Evolutionary conservation across 75 land plant species (phyloP).

Genomic region (Larix kaempferi): DNA sequence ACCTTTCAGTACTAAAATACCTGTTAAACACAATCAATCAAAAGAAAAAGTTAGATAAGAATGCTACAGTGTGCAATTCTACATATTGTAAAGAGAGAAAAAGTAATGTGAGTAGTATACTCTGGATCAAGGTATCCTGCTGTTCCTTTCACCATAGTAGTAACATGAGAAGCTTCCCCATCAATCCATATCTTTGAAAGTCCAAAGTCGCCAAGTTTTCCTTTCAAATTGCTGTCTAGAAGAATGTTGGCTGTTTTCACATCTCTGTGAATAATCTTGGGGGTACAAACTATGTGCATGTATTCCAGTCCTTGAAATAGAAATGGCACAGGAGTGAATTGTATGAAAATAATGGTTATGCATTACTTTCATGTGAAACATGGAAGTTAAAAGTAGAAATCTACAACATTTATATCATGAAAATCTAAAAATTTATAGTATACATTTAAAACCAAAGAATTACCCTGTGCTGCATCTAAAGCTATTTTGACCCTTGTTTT

Average conservation of each 20-base stretch:
- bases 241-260: not conserved
- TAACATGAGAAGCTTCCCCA: not conserved
- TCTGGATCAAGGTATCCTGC: not conserved
- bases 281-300: not conserved
- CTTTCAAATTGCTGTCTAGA: not conserved
- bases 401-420: no score
- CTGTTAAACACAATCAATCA: no score
- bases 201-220: not conserved
- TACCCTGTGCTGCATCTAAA: not conserved
- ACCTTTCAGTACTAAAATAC: no score
- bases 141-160: not conserved
- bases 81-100: no score
- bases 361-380: no score
- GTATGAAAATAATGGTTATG: no score
- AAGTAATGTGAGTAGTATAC: not conserved
- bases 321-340: no score
- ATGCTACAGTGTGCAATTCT: no score
- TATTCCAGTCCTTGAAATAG: not conserved
- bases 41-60: no score
- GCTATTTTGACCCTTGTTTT: not conserved
- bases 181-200: not conserved
- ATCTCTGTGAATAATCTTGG: slow-evolving; percentile 1
- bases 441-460: no score
- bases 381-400: no score
- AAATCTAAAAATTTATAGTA: no score